phyloP scores from a whole-genome alignment of 169 alveolate genomes.

The Plasmodium knowlesi region DNA sequence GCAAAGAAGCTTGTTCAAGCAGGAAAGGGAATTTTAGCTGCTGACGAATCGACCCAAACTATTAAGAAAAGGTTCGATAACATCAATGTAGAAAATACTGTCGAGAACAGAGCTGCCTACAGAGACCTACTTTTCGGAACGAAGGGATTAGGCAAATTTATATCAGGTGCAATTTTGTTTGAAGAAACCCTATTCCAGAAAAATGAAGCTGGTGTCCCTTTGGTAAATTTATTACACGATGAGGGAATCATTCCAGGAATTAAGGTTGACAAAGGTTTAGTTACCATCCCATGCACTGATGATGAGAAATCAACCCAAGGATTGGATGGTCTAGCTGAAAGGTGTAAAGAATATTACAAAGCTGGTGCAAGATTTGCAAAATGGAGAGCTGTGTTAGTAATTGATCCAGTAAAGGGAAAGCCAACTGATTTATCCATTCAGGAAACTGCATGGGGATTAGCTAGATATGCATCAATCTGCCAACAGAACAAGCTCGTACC shows the following conservation, averaged over 20 bases:
- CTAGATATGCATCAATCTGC: conserved; percentile 98
- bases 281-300: conserved; percentile 91
- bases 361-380: conserved; percentile 99
- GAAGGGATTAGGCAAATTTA: conserved; percentile 93
- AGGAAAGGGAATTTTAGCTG: conserved; percentile 99
- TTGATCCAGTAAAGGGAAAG: conserved; percentile 90
- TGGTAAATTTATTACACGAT: conserved; percentile 89
- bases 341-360: conserved; percentile 96
- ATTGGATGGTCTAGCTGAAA: conserved; percentile 96
- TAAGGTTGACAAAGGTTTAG: conserved; percentile 97
- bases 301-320: conserved; percentile 94
- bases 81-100: conserved; percentile 95
- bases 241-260: conserved; percentile 98
- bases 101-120: conserved; percentile 96
- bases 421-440: conserved; percentile 94
- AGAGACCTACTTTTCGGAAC: conserved; percentile 96
- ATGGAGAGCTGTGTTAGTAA: conserved; percentile 98
- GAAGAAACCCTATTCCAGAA: conserved; percentile 98
- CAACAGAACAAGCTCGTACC: conserved; percentile 98
- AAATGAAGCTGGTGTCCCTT: conserved; percentile 90
- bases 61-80: conserved; percentile 96
- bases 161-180: conserved; percentile 98
- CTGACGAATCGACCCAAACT: conserved; percentile 99
- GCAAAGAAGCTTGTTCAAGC: conserved; percentile 66
- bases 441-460: conserved; percentile 98